phyloP scores from a whole-genome alignment of 1,284 basidiomycete species.

The Tremellales sp. region DNA sequence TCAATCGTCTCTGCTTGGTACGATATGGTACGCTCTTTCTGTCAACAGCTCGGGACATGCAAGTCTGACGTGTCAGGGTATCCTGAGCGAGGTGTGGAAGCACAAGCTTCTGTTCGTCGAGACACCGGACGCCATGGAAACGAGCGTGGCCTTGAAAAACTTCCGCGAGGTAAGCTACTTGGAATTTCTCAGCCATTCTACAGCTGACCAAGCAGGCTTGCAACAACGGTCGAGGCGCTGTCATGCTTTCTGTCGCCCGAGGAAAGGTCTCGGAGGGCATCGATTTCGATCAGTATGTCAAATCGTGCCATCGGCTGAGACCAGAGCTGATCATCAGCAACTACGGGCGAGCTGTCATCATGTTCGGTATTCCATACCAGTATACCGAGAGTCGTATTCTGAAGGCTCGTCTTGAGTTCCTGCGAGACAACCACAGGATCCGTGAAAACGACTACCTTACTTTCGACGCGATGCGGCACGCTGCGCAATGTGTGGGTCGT shows the following conservation, averaged over 20 bases:
- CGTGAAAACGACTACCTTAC: slow-evolving; percentile 97
- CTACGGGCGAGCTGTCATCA: slow-evolving; percentile 97
- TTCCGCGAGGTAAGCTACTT: slow-evolving; percentile 78
- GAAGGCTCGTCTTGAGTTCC: slow-evolving; percentile 93
- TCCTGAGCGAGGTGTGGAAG: slow-evolving; percentile 99
- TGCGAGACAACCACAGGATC: slow-evolving; percentile 97
- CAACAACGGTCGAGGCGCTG: slow-evolving; percentile 96
- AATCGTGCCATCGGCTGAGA: neutral
- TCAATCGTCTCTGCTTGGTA: slow-evolving; percentile 99
- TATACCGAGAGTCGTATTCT: slow-evolving; percentile 98
- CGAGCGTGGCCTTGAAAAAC: slow-evolving; percentile 95
- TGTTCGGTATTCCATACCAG: slow-evolving; percentile 99
- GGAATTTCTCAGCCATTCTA: neutral
- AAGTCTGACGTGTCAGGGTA: slow-evolving; percentile 82
- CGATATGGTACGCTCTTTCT: slow-evolving; percentile 74
- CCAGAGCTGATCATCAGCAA: slow-evolving; percentile 51
- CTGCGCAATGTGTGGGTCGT: slow-evolving; percentile 97
- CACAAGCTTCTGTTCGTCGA: slow-evolving; percentile 99
- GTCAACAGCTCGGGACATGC: neutral
- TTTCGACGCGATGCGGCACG: slow-evolving; percentile 99
- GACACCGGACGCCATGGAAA: slow-evolving; percentile 98
- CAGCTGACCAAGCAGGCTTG: slow-evolving; percentile 64
- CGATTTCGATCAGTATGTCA: slow-evolving; percentile 83
- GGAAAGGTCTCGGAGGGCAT: slow-evolving; percentile 99
- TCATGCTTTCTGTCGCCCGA: slow-evolving; percentile 92